phyloP scores from a whole-genome alignment of 192 early-diverging fungal species.

The Glomus cerebriforme region DNA sequence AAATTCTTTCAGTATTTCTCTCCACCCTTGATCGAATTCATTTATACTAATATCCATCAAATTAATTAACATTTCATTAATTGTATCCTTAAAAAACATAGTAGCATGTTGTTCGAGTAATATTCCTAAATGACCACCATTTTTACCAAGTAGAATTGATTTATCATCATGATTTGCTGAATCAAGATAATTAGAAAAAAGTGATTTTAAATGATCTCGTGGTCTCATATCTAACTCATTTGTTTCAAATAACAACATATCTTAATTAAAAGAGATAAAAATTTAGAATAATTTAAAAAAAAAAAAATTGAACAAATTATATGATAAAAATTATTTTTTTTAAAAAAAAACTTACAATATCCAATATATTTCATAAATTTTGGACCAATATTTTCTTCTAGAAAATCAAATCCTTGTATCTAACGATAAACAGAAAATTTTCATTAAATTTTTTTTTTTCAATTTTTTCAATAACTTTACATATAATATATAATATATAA shows the following conservation, averaged over 20 bases:
- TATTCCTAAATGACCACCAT: neutral
- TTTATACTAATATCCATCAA: neutral
- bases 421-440: neutral
- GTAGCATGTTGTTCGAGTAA: neutral
- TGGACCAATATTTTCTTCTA: neutral
- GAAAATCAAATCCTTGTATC: neutral
- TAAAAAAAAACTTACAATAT: neutral
- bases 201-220: neutral
- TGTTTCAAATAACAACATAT: neutral
- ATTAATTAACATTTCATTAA: neutral
- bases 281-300: neutral
- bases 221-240: neutral
- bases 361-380: neutral
- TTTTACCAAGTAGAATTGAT: neutral
- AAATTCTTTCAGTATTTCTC: neutral
- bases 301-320: neutral
- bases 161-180: neutral
- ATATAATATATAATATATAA: neutral
- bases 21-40: neutral
- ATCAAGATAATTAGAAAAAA: neutral
- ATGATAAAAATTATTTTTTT: neutral
- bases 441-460: neutral
- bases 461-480: neutral
- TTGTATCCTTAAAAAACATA: neutral
- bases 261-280: neutral